Conservation (phyloP, 75 land plant genomes). For the Pinus albicaulis region DNA sequence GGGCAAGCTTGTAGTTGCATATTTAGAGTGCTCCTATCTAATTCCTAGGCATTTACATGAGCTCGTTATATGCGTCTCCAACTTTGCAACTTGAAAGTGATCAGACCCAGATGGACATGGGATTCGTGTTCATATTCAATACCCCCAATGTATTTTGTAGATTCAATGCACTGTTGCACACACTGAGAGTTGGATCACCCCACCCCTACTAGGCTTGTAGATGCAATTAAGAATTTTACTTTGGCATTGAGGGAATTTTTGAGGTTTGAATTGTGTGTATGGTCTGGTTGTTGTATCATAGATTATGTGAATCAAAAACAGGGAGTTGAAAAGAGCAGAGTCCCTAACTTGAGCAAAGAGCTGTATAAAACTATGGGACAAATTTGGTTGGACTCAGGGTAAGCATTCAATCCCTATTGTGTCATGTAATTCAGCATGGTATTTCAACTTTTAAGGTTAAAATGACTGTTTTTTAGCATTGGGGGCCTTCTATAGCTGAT, state of each 20-base stretch:
- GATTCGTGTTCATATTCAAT: too few relatives aligned
- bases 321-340: constrained; percentile 48
- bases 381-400: constrained; percentile 91
- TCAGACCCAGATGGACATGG: constrained; percentile 55
- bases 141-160: too few relatives aligned
- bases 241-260: not conserved
- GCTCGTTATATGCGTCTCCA: too few relatives aligned
- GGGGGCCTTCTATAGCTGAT: too few relatives aligned
- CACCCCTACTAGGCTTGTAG: not conserved
- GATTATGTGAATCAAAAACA: constrained; percentile 78
- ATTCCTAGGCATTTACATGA: not conserved
- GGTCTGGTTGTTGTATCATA: constrained; percentile 3
- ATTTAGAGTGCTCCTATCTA: too few relatives aligned
- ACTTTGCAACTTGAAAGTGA: not conserved
- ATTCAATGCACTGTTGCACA: not conserved
- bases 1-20: too few relatives aligned
- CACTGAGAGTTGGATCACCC: not conserved
- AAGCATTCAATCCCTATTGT: not conserved
- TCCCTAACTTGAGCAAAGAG: constrained; percentile 23
- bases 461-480: too few relatives aligned
- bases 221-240: too few relatives aligned
- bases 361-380: constrained; percentile 80
- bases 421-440: not conserved
- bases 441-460: too few relatives aligned
- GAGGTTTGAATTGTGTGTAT: not conserved